These are phyloP conservation scores for Copromyces sp. DNA, from an alignment of 495 filamentous ascomycete species.

Conservation along the genomic window DNA sequence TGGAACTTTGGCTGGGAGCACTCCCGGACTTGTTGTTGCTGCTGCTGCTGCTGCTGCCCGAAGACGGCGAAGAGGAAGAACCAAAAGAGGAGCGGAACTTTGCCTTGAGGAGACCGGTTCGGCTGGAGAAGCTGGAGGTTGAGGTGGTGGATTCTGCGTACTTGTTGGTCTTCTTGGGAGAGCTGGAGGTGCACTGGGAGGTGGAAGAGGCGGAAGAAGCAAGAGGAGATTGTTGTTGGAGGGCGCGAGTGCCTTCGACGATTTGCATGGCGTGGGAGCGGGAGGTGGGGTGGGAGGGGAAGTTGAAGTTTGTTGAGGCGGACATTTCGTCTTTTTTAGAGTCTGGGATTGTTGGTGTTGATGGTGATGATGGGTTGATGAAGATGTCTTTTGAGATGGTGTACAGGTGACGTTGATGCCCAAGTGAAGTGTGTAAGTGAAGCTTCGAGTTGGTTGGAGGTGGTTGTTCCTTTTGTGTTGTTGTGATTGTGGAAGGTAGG, in stretches of 20 bases:
- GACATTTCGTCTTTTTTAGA: background rate
- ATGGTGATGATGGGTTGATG: background rate
- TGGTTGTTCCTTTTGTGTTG: background rate
- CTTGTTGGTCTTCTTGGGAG: background rate
- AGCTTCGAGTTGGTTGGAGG: background rate
- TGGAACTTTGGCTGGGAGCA: too few species aligned
- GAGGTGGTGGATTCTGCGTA: slow-evolving; percentile 6
- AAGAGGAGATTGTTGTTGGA: background rate
- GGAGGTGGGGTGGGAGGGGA: background rate
- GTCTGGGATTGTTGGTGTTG: background rate
- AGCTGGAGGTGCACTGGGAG: background rate
- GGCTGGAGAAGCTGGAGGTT: slow-evolving; percentile 12
- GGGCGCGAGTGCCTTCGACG: background rate
- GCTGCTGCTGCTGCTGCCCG: background rate
- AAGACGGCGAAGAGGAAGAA: background rate
- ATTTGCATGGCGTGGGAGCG: background rate
- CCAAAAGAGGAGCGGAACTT: slow-evolving; percentile 1
- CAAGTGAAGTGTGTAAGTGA: background rate
- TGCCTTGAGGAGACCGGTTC: slow-evolving; percentile 12
- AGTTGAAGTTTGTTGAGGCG: background rate
- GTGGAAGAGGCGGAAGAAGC: background rate
- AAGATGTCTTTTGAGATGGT: background rate
- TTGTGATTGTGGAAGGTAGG: background rate
- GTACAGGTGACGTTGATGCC: background rate
- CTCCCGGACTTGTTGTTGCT: background rate